These are phyloP conservation scores for Phytophthora megakarya DNA, from an alignment of 352 stramenopile species.

Conservation along the genomic window DNA sequence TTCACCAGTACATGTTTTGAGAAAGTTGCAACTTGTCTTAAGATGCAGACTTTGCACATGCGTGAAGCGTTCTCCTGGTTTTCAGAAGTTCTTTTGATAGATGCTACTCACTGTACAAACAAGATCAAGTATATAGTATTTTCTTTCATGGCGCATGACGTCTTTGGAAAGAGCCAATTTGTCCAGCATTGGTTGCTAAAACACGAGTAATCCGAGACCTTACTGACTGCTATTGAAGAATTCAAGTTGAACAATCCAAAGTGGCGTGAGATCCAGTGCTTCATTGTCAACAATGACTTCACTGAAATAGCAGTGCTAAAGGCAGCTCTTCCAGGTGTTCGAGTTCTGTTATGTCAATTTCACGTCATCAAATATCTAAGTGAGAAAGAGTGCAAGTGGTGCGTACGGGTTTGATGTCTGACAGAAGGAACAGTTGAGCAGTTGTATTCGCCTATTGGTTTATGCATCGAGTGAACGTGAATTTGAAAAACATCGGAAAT, in stretches of 20 bases:
- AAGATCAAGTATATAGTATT: background rate
- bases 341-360: slow-evolving; percentile 36
- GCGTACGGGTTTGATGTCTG: too few relatives aligned
- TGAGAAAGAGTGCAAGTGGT: too few relatives aligned
- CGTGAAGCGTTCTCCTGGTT: background rate
- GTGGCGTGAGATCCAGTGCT: slow-evolving; percentile 12
- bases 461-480: too few relatives aligned
- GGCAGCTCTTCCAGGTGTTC: slow-evolving; percentile 7
- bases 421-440: too few relatives aligned
- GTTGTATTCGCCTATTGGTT: too few relatives aligned
- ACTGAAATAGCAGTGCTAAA: slow-evolving; percentile 21
- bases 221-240: background rate
- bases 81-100: slow-evolving; percentile 3
- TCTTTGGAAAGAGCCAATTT: slow-evolving; percentile 9
- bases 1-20: slow-evolving; percentile 3
- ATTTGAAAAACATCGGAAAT: too few relatives aligned
- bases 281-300: slow-evolving; percentile 37
- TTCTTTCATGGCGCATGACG: slow-evolving; percentile 5
- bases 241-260: slow-evolving; percentile 8
- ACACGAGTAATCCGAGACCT: background rate
- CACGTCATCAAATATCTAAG: slow-evolving; percentile 31
- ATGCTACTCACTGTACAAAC: slow-evolving; percentile 8
- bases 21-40: slow-evolving; percentile 2
- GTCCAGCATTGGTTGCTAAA: slow-evolving; percentile 3
- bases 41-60: background rate